Evolutionary conservation across 2,329 filamentous ascomycete species (phyloP), one percentile per base, ranked within the genome.

Genomic region (Byssothecium circinans): DNA sequence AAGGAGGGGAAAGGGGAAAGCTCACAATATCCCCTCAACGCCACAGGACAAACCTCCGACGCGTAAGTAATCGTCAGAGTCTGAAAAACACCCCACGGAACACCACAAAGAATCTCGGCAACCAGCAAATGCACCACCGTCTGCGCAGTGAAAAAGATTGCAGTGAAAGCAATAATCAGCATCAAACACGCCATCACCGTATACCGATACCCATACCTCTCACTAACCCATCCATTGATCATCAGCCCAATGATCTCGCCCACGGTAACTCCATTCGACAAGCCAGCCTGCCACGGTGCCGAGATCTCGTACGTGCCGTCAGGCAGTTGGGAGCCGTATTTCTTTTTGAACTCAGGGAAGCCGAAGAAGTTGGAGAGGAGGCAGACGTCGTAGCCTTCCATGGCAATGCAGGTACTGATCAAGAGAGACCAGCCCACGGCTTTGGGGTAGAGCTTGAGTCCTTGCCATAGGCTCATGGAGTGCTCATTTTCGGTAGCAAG

Each of bases 381-480:
- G 61, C 83, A 85, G 49, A 94, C 78, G 65, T 95, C 89, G 74
- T 91, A 95, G 27, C 89, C 90, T 71, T 95, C 90, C 91, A 96
- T 96, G 61, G 83, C 84, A 63, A 95, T 94, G 67, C 88, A 91
- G 0, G 89, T 92, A n/a, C 87, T 92, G 70, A 96, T 91, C 49
- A 95, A 76, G 41, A 95, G 64, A 60, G 85, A 89, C 89, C 89
- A 96, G 18, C 76, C 80, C 47, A 95, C 85, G 18, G 91, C 91
- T 75, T 95, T 92, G 49, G 89, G 90, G 66, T 96, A 96, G 20
- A 94, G 78, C 64, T 78, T 83, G 69, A 95, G 79, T 53, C 89
- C 90, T 74, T 95, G 83, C 67, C 81, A 65, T 48, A 95, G 75
- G 11, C 73, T 75, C 76, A 79, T 78, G 41, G 65, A 73, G 49